A percentile compares a stretch with the other conserved stretches of the same genome.
Evolutionary conservation across 2,329 filamentous ascomycete species (phyloP).

Genomic region (Lecanoromycetidae sp.): DNA sequence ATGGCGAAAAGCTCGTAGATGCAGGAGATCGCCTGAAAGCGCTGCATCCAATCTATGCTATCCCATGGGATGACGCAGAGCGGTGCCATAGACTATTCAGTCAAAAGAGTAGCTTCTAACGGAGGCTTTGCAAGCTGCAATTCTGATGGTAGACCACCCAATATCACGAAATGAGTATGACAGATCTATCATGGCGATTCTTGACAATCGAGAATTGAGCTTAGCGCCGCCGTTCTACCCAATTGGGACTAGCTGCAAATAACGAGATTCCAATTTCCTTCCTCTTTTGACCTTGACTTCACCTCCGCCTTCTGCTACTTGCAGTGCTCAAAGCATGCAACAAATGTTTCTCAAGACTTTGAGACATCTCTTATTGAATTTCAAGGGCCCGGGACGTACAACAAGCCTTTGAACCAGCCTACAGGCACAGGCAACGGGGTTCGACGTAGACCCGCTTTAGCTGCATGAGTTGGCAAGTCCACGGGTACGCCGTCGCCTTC

Average conservation of each 20-base stretch:
- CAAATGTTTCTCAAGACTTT: background rate
- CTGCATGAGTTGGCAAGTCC: slow-evolving; percentile 5
- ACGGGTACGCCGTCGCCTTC: slow-evolving; percentile 7
- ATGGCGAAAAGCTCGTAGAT: slow-evolving; percentile 53
- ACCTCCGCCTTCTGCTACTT: background rate
- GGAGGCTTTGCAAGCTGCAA: background rate
- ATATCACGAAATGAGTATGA: background rate
- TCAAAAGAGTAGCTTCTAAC: slow-evolving; percentile 44
- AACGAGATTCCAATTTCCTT: background rate
- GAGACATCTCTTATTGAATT: background rate
- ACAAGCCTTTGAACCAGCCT: slow-evolving; percentile 4
- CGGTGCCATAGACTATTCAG: slow-evolving; percentile 54
- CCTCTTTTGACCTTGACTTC: slow-evolving; percentile 1
- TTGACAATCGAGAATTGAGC: background rate
- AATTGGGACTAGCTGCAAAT: slow-evolving; percentile 2
- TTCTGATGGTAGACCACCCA: background rate
- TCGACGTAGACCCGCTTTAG: slow-evolving; percentile 7
- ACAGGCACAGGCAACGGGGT: slow-evolving; percentile 3
- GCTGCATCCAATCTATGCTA: slow-evolving; percentile 74
- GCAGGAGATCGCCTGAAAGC: slow-evolving; percentile 56
- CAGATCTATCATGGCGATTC: background rate
- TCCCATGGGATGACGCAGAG: slow-evolving; percentile 59
- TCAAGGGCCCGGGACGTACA: background rate
- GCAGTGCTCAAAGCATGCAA: background rate
- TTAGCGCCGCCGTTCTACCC: background rate